Base-by-base conservation (phyloP, 2,329 filamentous ascomycete species). In the Thielaviopsis cerberus region DNA sequence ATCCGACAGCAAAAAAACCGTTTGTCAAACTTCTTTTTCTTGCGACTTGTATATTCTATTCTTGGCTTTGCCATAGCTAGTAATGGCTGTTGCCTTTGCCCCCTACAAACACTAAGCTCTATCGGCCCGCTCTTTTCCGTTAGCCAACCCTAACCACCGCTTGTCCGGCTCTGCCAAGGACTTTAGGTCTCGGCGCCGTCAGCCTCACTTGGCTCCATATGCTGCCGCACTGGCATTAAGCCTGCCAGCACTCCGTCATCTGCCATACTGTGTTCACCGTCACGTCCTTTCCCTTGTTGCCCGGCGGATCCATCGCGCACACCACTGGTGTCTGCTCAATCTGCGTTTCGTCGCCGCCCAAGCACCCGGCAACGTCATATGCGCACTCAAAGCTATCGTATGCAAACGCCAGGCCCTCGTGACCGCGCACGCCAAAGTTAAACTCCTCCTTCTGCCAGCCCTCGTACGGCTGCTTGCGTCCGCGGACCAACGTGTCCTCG, bases 291-390 rank as follows among this genome's bases (percentile, higher is more conserved):
- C n/a, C 41, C 41, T 48, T 48, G n/a, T n/a, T 22, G 52, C 58
- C 13, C 58, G 56, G 30, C 62, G 59, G 57, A 17, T 59, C 3
- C 63, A 63, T 53, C 55, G 62, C 20, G 25, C 54, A 3, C 54
- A 63, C 50, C 15, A 53, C 51, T 2, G 51, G 51, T 11, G 51
- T 53, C 27, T 53, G 24, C 6, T 53, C 54, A 26, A 53, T 22
- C 2, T 17, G 22, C n/a, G 20, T n/a, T 26, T 34, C 20, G 20
- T 54, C n/a, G n/a, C 52, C 52, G 20, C 23, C 52, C 34, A 22
- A 7, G 25, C 54, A 55, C 34, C 54, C 54, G 8, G 48, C 54
- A 3, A 26, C 22, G 25, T 34, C 54, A 45, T 45, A 55, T 17
- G 51, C 51, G 22, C 51, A 53, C 24, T 17, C 51, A 15, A 53